Evolutionary conservation across 768 basidiomycete genomes (phyloP), one percentile per base, ranked within the genome.

Genomic region (Mycena galericulata): DNA sequence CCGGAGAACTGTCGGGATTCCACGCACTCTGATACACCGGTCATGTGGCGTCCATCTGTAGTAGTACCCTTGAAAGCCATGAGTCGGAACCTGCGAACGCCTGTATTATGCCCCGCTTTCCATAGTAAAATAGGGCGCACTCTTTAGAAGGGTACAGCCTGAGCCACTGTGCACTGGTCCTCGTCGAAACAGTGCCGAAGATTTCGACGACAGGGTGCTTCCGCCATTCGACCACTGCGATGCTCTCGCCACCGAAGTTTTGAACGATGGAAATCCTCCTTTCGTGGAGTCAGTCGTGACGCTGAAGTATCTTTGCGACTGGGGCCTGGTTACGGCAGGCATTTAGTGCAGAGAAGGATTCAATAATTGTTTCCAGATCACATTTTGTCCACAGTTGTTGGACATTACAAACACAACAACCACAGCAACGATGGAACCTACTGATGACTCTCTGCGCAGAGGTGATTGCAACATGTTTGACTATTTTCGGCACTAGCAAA

Each of bases 171-270:
- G 74, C 75, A 30, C 75, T 77, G 56, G 61, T 65, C 65, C 80
- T 79, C 64, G 77, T 81, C 6, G 68, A 65, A 3, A 78, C 72
- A 15, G 80, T 54, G 8, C 76, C 75, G 20, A 73, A 77, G 45
- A 79, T 76, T 62, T 85, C 83, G 59, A 85, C 65, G 2, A 75
- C 47, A 22, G 71, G 71, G 45, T 54, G 63, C 30, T 43, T 54
- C 75, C 77, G 32, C 84, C 84, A 85, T 50, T 80, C 79, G 59
- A 85, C 70, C 67, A 81, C 73, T 6, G 79, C 83, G 53, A 81
- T 67, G 26, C 72, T 78, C 29, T 76, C 74, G 43, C 77, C 76
- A 15, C 76, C 73, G 8, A 71, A 71, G 60, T 81, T 79, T 62
- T 81, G 80, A 69, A 82, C 73, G 34, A 83, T 55, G 8, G 83